Conservation (phyloP, 352 stramenopile species). For the Globisporangium iwayamae region DNA sequence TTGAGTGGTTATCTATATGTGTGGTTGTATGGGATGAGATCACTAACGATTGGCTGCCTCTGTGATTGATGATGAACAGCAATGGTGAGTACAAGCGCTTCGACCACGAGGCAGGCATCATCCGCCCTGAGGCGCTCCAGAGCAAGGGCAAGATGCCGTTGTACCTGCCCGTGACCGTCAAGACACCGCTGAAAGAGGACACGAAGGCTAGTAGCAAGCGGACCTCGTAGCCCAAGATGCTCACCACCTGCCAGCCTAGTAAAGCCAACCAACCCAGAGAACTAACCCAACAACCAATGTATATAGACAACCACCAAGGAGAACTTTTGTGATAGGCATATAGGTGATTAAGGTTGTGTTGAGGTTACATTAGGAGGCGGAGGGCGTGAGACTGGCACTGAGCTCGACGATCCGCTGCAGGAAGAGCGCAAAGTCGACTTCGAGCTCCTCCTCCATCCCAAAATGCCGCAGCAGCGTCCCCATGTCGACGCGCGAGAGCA, state of each 20-base stretch:
- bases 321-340: neutral
- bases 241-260: neutral
- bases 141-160: constrained; percentile 14
- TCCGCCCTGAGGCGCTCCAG: constrained; percentile 15
- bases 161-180: constrained; percentile 18
- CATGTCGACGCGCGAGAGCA: constrained; percentile 31
- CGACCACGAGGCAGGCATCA: constrained; percentile 22
- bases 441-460: constrained; percentile 38
- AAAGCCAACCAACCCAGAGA: neutral
- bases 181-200: constrained; percentile 1
- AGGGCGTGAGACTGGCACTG: constrained; percentile 3
- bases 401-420: constrained; percentile 41
- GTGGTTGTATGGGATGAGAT: constrained; percentile 8
- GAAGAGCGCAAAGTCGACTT: constrained; percentile 43
- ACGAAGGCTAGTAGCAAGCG: constrained; percentile 1
- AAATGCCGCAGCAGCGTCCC: constrained; percentile 42
- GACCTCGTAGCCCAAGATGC: neutral
- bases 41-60: neutral
- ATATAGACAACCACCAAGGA: neutral
- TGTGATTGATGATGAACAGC: constrained; percentile 21
- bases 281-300: neutral
- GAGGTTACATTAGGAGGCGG: too few species aligned
- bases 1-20: constrained; percentile 14
- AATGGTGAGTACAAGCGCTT: constrained; percentile 32
- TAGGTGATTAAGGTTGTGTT: neutral